Conservation (phyloP, 495 filamentous ascomycete genomes). For the Tuber borchii region DNA sequence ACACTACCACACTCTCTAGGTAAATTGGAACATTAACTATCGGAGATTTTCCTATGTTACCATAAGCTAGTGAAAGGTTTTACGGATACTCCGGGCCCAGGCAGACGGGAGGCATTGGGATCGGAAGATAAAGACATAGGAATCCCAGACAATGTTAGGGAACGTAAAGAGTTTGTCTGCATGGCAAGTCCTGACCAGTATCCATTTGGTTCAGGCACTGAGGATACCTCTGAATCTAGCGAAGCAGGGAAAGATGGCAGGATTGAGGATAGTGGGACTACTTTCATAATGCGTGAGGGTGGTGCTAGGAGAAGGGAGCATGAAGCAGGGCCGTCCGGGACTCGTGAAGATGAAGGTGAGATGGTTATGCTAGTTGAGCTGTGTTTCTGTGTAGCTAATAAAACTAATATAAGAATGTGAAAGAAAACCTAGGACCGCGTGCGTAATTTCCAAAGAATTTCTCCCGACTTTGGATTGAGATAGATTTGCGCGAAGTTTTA, state of each 20-base stretch:
- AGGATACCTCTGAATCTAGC: not conserved
- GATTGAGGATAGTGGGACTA: not conserved
- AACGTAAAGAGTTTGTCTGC: not conserved
- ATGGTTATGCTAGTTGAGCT: not conserved
- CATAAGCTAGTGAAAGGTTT: not conserved
- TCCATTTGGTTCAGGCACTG: not conserved
- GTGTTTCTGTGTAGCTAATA: not conserved
- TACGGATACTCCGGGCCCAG: not conserved
- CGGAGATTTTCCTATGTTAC: not conserved
- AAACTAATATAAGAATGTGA: not conserved
- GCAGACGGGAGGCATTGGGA: not conserved
- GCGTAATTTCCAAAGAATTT: not conserved
- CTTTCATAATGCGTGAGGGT: not conserved
- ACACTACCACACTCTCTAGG: not conserved
- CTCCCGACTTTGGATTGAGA: not conserved
- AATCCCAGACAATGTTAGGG: not conserved
- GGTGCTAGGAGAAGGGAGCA: not conserved
- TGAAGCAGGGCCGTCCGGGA: not conserved
- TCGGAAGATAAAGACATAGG: not conserved
- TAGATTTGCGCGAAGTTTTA: not conserved
- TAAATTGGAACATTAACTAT: not conserved
- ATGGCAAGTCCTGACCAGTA: not conserved
- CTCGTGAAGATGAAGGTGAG: not conserved
- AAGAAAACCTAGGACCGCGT: not conserved
- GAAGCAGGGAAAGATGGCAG: not conserved